Conservation (phyloP, 2,329 filamentous ascomycete species). For the Plenodomus biglobosus region DNA sequence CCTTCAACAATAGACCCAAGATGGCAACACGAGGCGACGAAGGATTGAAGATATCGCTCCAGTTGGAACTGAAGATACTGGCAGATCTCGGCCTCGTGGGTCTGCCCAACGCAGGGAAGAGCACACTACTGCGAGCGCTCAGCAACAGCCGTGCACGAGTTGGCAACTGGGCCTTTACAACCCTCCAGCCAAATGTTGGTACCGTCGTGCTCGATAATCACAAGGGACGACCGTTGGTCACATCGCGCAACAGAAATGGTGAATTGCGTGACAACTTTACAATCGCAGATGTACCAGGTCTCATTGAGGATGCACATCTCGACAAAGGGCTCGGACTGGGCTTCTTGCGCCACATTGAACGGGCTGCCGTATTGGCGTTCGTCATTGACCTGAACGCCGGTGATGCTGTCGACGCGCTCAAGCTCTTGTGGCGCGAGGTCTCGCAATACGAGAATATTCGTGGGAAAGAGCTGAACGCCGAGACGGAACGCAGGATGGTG, state of each 20-base stretch:
- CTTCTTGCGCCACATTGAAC: slow-evolving; percentile 92
- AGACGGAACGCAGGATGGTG: slow-evolving; percentile 64
- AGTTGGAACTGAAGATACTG: slow-evolving; percentile 90
- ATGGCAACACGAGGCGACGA: slow-evolving; percentile 86
- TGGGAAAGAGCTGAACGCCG: slow-evolving; percentile 68
- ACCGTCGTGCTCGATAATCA: slow-evolving; percentile 91
- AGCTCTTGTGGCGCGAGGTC: slow-evolving; percentile 87
- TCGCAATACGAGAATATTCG: slow-evolving; percentile 82
- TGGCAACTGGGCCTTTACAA: slow-evolving; percentile 96
- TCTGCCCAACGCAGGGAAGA: slow-evolving; percentile 94
- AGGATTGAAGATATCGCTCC: slow-evolving; percentile 74
- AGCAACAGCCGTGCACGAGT: slow-evolving; percentile 87
- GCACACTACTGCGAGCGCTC: slow-evolving; percentile 82
- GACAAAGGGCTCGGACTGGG: slow-evolving; percentile 88
- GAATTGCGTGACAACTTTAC: slow-evolving; percentile 76
- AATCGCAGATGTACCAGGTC: slow-evolving; percentile 91
- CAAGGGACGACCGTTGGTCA: slow-evolving; percentile 67
- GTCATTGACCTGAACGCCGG: slow-evolving; percentile 83
- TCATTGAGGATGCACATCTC: slow-evolving; percentile 89
- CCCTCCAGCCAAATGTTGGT: slow-evolving; percentile 89
- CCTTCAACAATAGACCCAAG: slow-evolving; percentile 72
- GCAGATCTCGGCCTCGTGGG: slow-evolving; percentile 95
- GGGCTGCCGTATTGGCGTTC: slow-evolving; percentile 89
- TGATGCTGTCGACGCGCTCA: slow-evolving; percentile 75
- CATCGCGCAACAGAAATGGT: slow-evolving; percentile 50